Base-by-base conservation (phyloP, 78 protist species). In the Cyanophora paradoxa region DNA sequence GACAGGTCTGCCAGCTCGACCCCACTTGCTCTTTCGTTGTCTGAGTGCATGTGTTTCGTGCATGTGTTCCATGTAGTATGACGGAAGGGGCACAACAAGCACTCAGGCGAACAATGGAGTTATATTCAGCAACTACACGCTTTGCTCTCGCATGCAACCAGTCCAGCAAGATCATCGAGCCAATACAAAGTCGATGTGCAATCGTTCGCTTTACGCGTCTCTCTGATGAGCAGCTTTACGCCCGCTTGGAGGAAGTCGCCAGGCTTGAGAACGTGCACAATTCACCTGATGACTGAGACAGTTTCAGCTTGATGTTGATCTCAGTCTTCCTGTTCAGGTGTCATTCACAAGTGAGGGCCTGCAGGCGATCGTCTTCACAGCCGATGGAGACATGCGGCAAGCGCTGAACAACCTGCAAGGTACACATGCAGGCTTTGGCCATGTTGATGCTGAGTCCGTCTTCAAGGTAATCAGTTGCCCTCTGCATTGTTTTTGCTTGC, bases 41-140 rank as follows among this genome's bases (percentile, higher is more conserved):
- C 10, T 24, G 54, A 56, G 2, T n/a, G 34, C 33, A 1, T 56
- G 2, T 56, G 63, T 6, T 56, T 5, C 11, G 19, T 6, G 13
- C 39, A 28, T 24, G 13, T 28, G 34, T 56, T 24, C 46, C 37
- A 3, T 22, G 28, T 13, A 62, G 72, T 59, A 97, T 97, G 98
- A 96, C 98, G 19, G 66, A 61, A 40, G 83, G 76, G 1, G 99
- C 99, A 19, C 99, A 97, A 77, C 97, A 96, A 72, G 99, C 99
- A 14, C 77, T 98, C 37, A 79, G 99, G 19, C 72, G 97, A 17
- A 95, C 91, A 1, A 95, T 95, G 93, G 98, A 96, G 70, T 8
- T 87, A 17, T 89, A 77, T 63, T 79, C 97, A 0, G 7, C 41
- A 40, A 93, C 99, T 0, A 96, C 99, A 0, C 79, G 99, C 28